A percentile compares a stretch with the other conserved stretches of the same genome.
Evolutionary conservation across 441 rosid species (phyloP).

Genomic region (Gossypium gossypioides): DNA sequence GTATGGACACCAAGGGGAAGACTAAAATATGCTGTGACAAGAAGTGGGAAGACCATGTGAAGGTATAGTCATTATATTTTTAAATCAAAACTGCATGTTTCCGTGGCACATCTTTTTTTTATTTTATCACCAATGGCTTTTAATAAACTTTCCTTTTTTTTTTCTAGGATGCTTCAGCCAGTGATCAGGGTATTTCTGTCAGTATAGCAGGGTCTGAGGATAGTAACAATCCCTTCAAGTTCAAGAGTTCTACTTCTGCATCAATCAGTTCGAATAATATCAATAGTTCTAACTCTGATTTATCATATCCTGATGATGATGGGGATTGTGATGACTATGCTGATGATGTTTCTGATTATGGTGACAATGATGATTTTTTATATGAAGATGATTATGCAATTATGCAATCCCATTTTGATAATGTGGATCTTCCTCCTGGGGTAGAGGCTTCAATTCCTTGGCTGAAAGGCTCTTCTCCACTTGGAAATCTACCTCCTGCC

Average conservation of each 20-base stretch:
- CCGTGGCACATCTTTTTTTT: not conserved
- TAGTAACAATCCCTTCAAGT: constrained; percentile 20
- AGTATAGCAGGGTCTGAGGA: constrained; percentile 22
- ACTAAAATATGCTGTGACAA: constrained; percentile 19
- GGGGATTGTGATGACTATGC: constrained; percentile 12
- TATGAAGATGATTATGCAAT: constrained; percentile 29
- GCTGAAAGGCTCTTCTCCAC: constrained; percentile 27
- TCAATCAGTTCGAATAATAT: constrained; percentile 19
- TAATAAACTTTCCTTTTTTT: not conserved
- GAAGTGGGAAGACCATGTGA: constrained; percentile 11
- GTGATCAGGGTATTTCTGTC: constrained; percentile 19
- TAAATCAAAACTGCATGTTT: not conserved
- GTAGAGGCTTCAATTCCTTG: constrained; percentile 44
- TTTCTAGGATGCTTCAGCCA: constrained; percentile 28
- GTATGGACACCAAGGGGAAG: constrained; percentile 31
- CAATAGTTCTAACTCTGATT: constrained; percentile 29
- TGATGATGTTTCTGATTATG: constrained; percentile 27
- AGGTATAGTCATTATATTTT: constrained; percentile 16
- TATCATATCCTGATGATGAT: constrained; percentile 24
- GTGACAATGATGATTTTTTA: constrained; percentile 12
- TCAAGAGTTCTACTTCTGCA: constrained; percentile 24
- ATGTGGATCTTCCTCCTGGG: constrained; percentile 51
- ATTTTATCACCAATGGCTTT: not conserved
- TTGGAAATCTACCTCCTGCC: constrained; percentile 8
- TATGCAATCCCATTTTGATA: constrained; percentile 41